Evolutionary conservation across 495 filamentous ascomycete species (phyloP), one percentile per base, ranked within the genome.

Genomic region (Aspergillus coremiiformis): DNA sequence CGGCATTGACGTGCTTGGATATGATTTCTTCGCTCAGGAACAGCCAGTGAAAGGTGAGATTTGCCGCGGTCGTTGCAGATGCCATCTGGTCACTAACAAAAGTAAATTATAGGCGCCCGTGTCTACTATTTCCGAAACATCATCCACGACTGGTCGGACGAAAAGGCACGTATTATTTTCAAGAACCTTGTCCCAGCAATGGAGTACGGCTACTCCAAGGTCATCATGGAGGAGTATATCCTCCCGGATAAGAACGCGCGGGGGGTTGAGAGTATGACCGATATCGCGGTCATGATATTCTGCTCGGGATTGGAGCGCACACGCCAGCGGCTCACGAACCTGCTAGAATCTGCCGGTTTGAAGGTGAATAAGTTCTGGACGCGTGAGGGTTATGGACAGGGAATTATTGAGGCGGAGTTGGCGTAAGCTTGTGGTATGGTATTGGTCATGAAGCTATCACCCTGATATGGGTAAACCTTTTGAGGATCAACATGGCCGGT

Each of bases 41-140:
- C 71, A 75, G 50, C 68, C 73, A 19, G 47, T 78, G 5, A 61
- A 71, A 49, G 75, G 70, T 73, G 9, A 43, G 19, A 15, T 29
- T 23, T n/a, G n/a, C 11, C 37, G 17, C 5, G 10, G 8, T 15
- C 33, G 6, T 47, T 65, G 66, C 32, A 49, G n/a, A 20, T 41
- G 17, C n/a, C 2, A 7, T 9, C 19, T 10, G 9, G n/a, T 21
- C 17, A 21, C 37, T 41, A 21, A 41, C 7, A 12, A 5, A 41
- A 41, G 27, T 26, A 9, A 35, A 4, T 27, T 4, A 47, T 5
- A 47, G 44, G 44, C 4, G 14, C 44, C 5, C 27, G 44, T 4
- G 44, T 22, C 1, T 47, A 47, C 8, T 47, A 47, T 12, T 21
- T 47, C 15, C 32, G 44, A 22, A 30, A 29, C 23, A 53, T 47